Evolutionary conservation across 225 moss, liverwort and hornwort species (phyloP).

Genomic region (Ulota crispa): DNA sequence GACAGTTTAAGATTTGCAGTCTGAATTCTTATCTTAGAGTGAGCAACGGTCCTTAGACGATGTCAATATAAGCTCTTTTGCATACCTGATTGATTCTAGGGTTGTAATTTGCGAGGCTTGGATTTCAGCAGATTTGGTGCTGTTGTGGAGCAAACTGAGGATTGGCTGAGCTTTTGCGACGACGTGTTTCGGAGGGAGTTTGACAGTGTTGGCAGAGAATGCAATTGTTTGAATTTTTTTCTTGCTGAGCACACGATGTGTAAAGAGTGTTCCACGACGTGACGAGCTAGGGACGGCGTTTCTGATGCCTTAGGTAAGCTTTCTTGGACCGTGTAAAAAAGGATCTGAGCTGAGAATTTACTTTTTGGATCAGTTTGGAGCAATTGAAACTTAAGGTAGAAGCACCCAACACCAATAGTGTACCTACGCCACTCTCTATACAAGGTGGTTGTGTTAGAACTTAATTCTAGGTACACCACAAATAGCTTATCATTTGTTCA

Average conservation of each 20-base stretch:
- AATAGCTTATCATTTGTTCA: too few relatives aligned
- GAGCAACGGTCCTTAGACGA: neutral
- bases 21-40: neutral
- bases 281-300: neutral
- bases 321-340: neutral
- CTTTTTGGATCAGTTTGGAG: neutral
- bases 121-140: neutral
- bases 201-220: neutral
- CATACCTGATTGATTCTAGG: neutral
- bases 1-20: neutral
- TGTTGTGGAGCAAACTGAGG: neutral
- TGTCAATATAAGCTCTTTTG: neutral
- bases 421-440: too few relatives aligned
- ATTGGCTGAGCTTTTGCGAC: neutral
- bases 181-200: neutral
- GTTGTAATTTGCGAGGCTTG: neutral
- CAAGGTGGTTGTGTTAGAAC: too few relatives aligned
- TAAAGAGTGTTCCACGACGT: neutral
- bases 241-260: neutral
- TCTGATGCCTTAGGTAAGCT: neutral
- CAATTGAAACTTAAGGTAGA: neutral
- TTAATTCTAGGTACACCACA: too few relatives aligned
- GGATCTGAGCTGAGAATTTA: neutral
- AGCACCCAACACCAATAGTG: too few relatives aligned
- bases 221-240: neutral